phyloP scores from a whole-genome alignment of 352 stramenopile genomes.

The Peronosclerospora sorghi region DNA sequence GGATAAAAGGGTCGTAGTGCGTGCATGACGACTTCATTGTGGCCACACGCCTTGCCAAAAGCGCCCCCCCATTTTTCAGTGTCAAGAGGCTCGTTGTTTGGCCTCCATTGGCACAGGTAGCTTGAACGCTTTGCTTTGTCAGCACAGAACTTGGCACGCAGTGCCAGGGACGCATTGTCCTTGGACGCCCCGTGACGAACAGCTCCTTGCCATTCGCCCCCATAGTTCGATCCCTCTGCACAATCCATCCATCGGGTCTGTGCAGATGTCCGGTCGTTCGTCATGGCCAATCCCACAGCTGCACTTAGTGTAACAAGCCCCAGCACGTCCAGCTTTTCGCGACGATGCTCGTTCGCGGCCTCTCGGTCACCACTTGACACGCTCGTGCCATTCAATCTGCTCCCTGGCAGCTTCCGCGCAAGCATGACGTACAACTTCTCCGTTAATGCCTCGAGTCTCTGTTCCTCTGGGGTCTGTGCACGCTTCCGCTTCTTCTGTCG shows the following conservation, averaged over 20 bases:
- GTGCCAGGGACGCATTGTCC: conserved; percentile 45
- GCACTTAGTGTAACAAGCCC: conserved; percentile 52
- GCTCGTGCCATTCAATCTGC: not conserved
- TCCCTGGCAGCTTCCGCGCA: conserved; percentile 19
- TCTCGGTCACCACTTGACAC: conserved; percentile 1
- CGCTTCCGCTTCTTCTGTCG: conserved; percentile 34
- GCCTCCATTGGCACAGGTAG: conserved; percentile 41
- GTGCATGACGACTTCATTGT: conserved; percentile 88
- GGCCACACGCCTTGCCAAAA: conserved; percentile 78
- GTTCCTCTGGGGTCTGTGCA: conserved; percentile 40
- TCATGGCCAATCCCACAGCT: conserved; percentile 36
- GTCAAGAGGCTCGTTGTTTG: conserved; percentile 66
- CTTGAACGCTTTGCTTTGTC: conserved; percentile 5
- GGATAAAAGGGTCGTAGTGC: conserved; percentile 74
- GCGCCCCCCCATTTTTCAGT: conserved; percentile 63
- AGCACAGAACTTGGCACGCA: conserved; percentile 34
- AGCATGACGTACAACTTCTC: conserved; percentile 62
- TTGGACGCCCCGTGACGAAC: conserved; percentile 69
- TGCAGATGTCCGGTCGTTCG: conserved; percentile 50
- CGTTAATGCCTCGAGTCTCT: conserved; percentile 55
- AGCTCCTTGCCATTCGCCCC: conserved; percentile 52
- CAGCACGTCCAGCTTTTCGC: conserved; percentile 55
- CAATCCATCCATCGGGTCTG: conserved; percentile 80
- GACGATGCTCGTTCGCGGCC: conserved; percentile 26
- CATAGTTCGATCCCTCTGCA: conserved; percentile 28